Evolutionary conservation across 768 basidiomycete genomes (phyloP).

Genomic region (Candolleomyces aberdarensis): DNA sequence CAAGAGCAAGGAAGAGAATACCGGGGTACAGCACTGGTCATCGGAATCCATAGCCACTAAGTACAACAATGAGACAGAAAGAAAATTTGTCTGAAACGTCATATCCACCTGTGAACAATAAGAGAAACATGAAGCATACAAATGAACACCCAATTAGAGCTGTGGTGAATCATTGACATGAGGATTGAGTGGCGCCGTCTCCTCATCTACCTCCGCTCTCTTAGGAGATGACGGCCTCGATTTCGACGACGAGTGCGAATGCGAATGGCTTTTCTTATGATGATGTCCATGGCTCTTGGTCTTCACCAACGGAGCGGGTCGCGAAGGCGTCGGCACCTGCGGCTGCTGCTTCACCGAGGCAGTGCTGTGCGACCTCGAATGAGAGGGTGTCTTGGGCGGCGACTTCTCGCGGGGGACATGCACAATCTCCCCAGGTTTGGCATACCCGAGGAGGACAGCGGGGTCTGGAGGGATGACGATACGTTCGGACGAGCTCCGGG

Average conservation of each 20-base stretch:
- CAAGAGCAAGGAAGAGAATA: too few relatives aligned
- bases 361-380: background rate
- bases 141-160: background rate
- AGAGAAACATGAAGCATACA: background rate
- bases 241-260: constrained; percentile 1
- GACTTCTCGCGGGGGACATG: background rate
- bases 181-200: constrained; percentile 6
- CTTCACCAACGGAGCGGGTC: background rate
- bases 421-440: constrained; percentile 31
- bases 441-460: constrained; percentile 53
- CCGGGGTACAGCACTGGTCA: too few relatives aligned
- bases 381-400: background rate
- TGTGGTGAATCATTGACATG: background rate
- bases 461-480: constrained; percentile 65
- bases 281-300: background rate
- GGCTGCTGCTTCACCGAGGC: background rate
- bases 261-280: background rate
- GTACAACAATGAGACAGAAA: background rate
- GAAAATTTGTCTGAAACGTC: background rate
- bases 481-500: constrained; percentile 34
- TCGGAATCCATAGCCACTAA: too few relatives aligned
- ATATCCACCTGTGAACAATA: background rate
- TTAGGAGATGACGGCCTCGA: background rate
- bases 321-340: background rate
- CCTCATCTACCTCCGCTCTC: background rate